Evolutionary conservation across 805 yeast genomes (phyloP).

Genomic region (Lachancea sp.): DNA sequence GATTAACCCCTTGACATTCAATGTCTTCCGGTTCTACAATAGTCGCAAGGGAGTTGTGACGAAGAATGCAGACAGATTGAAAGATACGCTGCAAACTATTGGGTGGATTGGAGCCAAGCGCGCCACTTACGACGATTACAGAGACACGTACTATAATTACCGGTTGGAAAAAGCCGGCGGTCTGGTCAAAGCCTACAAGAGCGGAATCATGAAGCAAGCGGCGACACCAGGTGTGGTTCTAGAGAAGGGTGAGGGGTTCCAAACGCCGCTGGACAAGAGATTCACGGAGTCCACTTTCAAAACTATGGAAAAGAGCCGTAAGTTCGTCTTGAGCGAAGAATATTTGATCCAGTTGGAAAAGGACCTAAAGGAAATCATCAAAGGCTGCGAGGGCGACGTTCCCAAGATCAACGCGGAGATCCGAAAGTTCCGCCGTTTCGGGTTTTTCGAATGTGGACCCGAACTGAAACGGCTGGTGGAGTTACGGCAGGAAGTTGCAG

Average conservation of each 20-base stretch:
- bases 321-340: slow-evolving; percentile 51
- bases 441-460: slow-evolving; percentile 49
- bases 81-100: slow-evolving; percentile 45
- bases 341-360: slow-evolving; percentile 47
- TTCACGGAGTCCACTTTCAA: slow-evolving; percentile 33
- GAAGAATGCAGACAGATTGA: slow-evolving; percentile 29
- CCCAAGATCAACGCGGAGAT: slow-evolving; percentile 38
- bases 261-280: slow-evolving; percentile 45
- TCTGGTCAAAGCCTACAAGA: slow-evolving; percentile 64
- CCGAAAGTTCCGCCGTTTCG: slow-evolving; percentile 61
- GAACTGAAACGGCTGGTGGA: slow-evolving; percentile 23
- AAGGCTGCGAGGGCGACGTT: slow-evolving; percentile 32
- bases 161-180: slow-evolving; percentile 67
- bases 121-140: slow-evolving; percentile 63
- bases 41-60: slow-evolving; percentile 31
- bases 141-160: slow-evolving; percentile 57
- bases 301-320: slow-evolving; percentile 36
- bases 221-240: slow-evolving; percentile 54
- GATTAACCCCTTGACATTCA: slow-evolving; percentile 64
- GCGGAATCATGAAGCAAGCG: slow-evolving; percentile 59
- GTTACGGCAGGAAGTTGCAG: slow-evolving; percentile 23
- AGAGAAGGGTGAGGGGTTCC: slow-evolving; percentile 79
- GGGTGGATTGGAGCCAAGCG: slow-evolving; percentile 97
- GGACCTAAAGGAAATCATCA: slow-evolving; percentile 38
- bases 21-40: slow-evolving; percentile 32